Evolutionary conservation across 768 basidiomycete species (phyloP).

Genomic region (Auricularia cornea): DNA sequence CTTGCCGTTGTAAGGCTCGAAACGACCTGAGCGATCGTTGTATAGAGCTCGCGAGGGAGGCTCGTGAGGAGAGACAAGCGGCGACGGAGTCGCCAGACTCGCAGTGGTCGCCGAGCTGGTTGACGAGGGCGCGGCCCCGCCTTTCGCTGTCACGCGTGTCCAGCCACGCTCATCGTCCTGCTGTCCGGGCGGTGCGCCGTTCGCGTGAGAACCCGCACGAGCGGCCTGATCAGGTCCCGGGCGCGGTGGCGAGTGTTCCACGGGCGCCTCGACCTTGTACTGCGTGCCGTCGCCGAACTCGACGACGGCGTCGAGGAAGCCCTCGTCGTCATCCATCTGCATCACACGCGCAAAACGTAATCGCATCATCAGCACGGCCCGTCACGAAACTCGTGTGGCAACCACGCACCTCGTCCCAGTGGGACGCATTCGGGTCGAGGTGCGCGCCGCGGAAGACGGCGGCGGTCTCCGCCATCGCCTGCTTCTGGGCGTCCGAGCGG

Average conservation of each 20-base stretch:
- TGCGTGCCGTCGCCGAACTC: conserved; percentile 94
- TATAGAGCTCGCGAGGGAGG: conserved; percentile 67
- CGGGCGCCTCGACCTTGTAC: conserved; percentile 64
- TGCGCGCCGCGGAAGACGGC: conserved; percentile 94
- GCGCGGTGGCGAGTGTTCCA: conserved; percentile 5
- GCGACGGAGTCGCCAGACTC: conserved; percentile 30
- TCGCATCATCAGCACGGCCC: background rate
- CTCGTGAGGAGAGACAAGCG: conserved; percentile 25
- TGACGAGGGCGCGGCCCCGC: conserved; percentile 19
- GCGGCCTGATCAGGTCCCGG: conserved; percentile 15
- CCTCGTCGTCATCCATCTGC: conserved; percentile 87
- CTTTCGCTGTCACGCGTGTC: background rate
- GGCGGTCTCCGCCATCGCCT: conserved; percentile 67
- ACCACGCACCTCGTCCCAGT: conserved; percentile 90
- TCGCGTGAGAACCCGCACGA: conserved; percentile 8
- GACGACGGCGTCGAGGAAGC: conserved; percentile 80
- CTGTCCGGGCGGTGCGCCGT: conserved; percentile 10
- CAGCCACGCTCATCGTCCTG: background rate
- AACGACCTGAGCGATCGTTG: conserved; percentile 85
- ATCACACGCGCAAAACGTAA: background rate
- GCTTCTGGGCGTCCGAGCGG: conserved; percentile 39
- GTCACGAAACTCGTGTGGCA: background rate
- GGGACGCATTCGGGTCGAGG: conserved; percentile 85
- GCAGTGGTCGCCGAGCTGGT: conserved; percentile 30
- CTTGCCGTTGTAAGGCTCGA: conserved; percentile 63